Base-by-base conservation (phyloP, 2,329 filamentous ascomycete species). In the Neonectria coccinea region DNA sequence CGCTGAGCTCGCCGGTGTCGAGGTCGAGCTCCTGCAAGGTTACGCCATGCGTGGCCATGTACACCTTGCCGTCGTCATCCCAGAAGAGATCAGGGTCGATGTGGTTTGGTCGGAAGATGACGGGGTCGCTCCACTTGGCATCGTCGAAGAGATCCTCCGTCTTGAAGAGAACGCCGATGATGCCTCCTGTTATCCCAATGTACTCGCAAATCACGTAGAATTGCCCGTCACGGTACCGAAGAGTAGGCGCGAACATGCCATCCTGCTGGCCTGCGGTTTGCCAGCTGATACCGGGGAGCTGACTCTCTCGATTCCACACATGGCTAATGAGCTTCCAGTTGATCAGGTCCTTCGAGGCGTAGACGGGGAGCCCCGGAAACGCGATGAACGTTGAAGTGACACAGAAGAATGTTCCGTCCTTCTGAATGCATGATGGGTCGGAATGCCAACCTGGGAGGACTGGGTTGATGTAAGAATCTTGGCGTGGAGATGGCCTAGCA, bases 21-120 rank as follows among this genome's bases (percentile, higher is more conserved):
- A 69, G 20, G 4, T 69, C n/a, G 8, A 69, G 29, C 20, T 70
- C 78, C 27, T 70, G 67, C 0, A 74, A 61, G 0, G 68, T 65
- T 9, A 76, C 72, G 1, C 81, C 11, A 74, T 81, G 33, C 1
- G 67, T 62, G 0, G 79, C 79, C 4, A 86, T 81, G 61, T 88
- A 89, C 0, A 82, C 77, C 61, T 80, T 84, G 1, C 86, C 86
- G 51, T 88, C 82, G 1, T 82, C 81, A 54, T 88, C 84, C 83
- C 85, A 89, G 68, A 87, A 86, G 0, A 75, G 36, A 9, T 76
- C 8, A 0, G 86, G 84, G 57, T 89, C 87, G 56, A 76, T 76
- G 7, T 70, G 67, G 0, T 56, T 66, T 16, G 73, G 67, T 6
- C 62, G 64, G 33, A 75, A 76, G 1, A 66, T 68, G 0, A 76